These are phyloP conservation scores for Ophiocordyceps camponoti-leonardi DNA, from an alignment of 2,329 filamentous ascomycete genomes.

Conservation along the genomic window DNA sequence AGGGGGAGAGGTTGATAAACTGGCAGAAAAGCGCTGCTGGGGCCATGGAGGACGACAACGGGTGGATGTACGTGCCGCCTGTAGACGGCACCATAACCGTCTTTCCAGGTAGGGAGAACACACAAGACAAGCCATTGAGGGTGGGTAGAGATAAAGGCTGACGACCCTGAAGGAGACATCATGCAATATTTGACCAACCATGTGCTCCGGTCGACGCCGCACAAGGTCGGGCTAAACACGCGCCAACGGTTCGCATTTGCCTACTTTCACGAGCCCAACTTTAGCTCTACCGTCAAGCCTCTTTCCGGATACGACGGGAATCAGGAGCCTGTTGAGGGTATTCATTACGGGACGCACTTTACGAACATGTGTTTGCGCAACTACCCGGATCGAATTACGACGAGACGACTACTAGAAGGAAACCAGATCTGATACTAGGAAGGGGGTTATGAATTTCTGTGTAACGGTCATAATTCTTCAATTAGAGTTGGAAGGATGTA, in stretches of 20 bases:
- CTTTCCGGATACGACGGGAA: conserved; percentile 19
- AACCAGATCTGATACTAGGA: neutral
- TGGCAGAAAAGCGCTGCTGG: conserved; percentile 27
- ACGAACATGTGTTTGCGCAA: conserved; percentile 33
- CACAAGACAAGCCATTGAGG: neutral
- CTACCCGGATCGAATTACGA: conserved; percentile 28
- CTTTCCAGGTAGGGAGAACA: conserved; percentile 21
- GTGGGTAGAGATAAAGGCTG: neutral
- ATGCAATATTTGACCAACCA: conserved; percentile 31
- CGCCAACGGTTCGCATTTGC: conserved; percentile 29
- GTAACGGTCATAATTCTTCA: neutral
- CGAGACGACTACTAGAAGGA: conserved; percentile 12
- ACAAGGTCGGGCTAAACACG: conserved; percentile 32
- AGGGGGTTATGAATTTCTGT: too few relatives aligned
- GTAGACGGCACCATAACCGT: conserved; percentile 26
- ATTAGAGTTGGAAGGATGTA: neutral
- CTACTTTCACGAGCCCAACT: conserved; percentile 34
- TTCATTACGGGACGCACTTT: conserved; percentile 34
- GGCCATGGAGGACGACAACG: conserved; percentile 22
- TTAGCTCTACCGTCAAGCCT: conserved; percentile 24
- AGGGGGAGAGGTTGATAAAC: conserved; percentile 23
- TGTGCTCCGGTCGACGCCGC: conserved; percentile 26
- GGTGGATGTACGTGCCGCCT: conserved; percentile 30
- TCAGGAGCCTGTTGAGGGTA: conserved; percentile 16
- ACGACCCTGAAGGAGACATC: conserved; percentile 24